Evolutionary conservation across 495 filamentous ascomycete genomes (phyloP).

Genomic region (Neurospora sp.): DNA sequence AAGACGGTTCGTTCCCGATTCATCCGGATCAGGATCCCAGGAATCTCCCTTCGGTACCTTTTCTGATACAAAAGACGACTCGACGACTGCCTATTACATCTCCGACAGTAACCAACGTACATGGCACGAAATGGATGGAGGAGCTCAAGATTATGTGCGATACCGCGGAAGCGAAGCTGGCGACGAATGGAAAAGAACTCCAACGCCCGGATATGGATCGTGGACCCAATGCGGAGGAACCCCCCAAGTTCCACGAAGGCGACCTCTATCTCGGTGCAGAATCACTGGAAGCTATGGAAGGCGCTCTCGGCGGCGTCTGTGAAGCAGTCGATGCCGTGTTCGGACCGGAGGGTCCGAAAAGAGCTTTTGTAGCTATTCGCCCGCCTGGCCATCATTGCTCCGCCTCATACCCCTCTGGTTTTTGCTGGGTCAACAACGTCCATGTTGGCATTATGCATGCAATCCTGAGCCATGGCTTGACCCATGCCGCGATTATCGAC

Average conservation of each 20-base stretch:
- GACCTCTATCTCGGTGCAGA: conserved; percentile 85
- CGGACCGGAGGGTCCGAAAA: conserved; percentile 43
- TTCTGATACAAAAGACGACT: conserved; percentile 66
- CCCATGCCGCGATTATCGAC: conserved; percentile 91
- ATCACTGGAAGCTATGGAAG: conserved; percentile 78
- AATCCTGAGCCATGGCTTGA: conserved; percentile 68
- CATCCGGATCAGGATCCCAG: conserved; percentile 39
- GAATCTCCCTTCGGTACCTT: conserved; percentile 54
- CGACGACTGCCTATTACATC: conserved; percentile 56
- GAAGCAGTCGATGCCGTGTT: conserved; percentile 88
- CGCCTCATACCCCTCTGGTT: conserved; percentile 75
- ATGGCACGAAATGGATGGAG: conserved; percentile 83
- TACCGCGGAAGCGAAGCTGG: conserved; percentile 61
- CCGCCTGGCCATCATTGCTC: conserved; percentile 95
- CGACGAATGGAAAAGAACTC: conserved; percentile 65
- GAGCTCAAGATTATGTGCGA: conserved; percentile 80
- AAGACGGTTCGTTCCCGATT: conserved; percentile 56
- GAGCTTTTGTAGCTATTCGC: conserved; percentile 72
- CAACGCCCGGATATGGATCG: conserved; percentile 46
- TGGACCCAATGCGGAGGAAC: conserved; percentile 32
- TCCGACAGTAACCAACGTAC: conserved; percentile 66
- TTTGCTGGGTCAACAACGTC: conserved; percentile 98
- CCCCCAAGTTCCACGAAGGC: conserved; percentile 58
- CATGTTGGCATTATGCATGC: conserved; percentile 93
- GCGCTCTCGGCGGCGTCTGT: conserved; percentile 78